phyloP scores from a whole-genome alignment of 441 rosid genomes.

The Croton laevigatus region DNA sequence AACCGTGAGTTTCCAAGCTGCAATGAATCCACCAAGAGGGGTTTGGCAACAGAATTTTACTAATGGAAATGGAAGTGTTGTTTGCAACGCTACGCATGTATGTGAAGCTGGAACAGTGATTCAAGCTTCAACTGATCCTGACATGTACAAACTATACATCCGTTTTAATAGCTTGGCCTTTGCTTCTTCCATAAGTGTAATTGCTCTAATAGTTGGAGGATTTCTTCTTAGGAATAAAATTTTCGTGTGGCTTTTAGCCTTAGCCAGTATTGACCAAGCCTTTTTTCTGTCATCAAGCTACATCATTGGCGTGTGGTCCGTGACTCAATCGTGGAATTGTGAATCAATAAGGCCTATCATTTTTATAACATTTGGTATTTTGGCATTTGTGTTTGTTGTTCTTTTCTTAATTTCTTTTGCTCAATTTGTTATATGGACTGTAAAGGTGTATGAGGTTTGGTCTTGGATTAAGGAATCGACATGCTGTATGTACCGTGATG shows the following conservation, averaged over 20 bases:
- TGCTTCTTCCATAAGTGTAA: neutral
- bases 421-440: neutral
- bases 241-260: neutral
- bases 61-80: neutral
- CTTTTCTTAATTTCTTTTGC: neutral
- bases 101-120: conserved; percentile 36
- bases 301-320: too few species aligned
- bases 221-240: conserved; percentile 8
- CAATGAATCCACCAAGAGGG: conserved; percentile 3
- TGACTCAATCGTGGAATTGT: neutral
- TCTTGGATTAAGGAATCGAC: neutral
- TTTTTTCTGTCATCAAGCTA: neutral
- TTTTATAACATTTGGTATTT: neutral
- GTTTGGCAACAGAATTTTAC: neutral
- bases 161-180: neutral
- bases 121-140: neutral
- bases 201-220: conserved; percentile 5
- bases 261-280: neutral
- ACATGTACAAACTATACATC: neutral
- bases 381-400: neutral
- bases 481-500: too few species aligned
- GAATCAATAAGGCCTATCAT: neutral
- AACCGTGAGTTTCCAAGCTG: conserved; percentile 3
- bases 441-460: neutral
- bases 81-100: neutral